Percentiles rank a stretch among this genome's conserved stretches.
These are phyloP conservation scores for Nitzschia sp. DNA, from an alignment of 108 stramenopile species.

Conservation along the genomic window DNA sequence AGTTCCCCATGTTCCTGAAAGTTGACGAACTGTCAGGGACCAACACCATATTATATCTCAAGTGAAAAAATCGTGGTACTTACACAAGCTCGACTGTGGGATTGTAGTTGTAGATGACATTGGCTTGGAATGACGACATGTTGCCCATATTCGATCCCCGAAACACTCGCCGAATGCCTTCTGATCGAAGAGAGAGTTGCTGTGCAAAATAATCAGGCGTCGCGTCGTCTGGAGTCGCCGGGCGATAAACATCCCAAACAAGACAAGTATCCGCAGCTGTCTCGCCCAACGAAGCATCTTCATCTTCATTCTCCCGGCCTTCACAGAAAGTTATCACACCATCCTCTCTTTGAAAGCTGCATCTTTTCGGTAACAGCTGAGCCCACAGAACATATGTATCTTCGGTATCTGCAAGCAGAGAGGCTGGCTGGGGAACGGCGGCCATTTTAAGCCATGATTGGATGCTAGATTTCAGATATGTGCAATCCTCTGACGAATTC, in stretches of 20 bases:
- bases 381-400: slow-evolving; percentile 51
- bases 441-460: slow-evolving; percentile 46
- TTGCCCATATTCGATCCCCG: neutral
- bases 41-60: neutral
- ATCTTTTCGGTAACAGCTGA: slow-evolving; percentile 59
- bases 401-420: neutral
- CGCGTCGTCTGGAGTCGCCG: neutral
- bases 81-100: slow-evolving; percentile 23
- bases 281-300: neutral
- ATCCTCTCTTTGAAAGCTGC: slow-evolving; percentile 47
- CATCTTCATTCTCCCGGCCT: neutral
- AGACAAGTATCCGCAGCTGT: slow-evolving; percentile 10
- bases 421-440: slow-evolving; percentile 12
- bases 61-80: neutral
- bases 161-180: neutral
- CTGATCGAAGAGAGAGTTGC: slow-evolving; percentile 9
- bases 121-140: neutral
- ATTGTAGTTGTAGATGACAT: slow-evolving; percentile 35
- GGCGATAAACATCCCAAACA: slow-evolving; percentile 14
- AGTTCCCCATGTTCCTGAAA: slow-evolving; percentile 29
- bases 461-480: slow-evolving; percentile 49
- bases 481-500: slow-evolving; percentile 49
- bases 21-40: too few species aligned
- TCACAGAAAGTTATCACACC: slow-evolving; percentile 48
- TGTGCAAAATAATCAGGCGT: slow-evolving; percentile 22